Percentiles rank a stretch among this genome's conserved stretches.
phyloP scores from a whole-genome alignment of 108 stramenopile genomes.

The Phaeodactylum tricornutum region DNA sequence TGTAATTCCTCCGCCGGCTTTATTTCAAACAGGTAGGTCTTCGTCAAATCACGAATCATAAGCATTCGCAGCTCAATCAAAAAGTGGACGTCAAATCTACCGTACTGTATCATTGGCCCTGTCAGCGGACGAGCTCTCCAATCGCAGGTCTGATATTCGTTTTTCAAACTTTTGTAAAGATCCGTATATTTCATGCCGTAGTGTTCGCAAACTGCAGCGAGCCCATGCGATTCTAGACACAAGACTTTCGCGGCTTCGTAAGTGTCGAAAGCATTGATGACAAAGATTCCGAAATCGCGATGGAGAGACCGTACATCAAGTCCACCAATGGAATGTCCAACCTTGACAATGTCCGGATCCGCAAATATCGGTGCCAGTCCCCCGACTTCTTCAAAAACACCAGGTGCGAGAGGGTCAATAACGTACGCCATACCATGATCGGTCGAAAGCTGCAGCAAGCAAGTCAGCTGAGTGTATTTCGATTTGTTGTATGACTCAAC shows the following conservation, averaged over 20 bases:
- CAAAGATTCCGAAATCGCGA: conserved; percentile 88
- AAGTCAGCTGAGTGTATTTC: conserved; percentile 41
- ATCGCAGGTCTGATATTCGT: conserved; percentile 76
- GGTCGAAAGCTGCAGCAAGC: conserved; percentile 64
- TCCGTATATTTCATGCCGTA: conserved; percentile 51
- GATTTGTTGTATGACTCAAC: conserved; percentile 60
- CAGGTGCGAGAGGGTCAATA: conserved; percentile 66
- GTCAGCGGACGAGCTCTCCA: conserved; percentile 87
- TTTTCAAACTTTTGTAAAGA: conserved; percentile 53
- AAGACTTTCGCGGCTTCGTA: conserved; percentile 61
- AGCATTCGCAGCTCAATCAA: conserved; percentile 53
- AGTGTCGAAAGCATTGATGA: conserved; percentile 93
- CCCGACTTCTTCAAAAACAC: conserved; percentile 53
- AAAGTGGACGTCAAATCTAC: conserved; percentile 73
- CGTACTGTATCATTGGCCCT: conserved; percentile 77
- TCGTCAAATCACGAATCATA: conserved; percentile 66
- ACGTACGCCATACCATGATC: conserved; percentile 58
- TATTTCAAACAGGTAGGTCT: conserved; percentile 19
- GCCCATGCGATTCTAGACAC: conserved; percentile 21
- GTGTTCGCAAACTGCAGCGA: conserved; percentile 50
- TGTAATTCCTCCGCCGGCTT: not conserved
- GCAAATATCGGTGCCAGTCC: conserved; percentile 70
- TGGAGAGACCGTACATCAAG: conserved; percentile 83
- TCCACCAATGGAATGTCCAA: conserved; percentile 85
- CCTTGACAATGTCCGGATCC: conserved; percentile 81